Conservation (phyloP, 148 eudicot genomes). For the Dysphania ambrosioides region DNA sequence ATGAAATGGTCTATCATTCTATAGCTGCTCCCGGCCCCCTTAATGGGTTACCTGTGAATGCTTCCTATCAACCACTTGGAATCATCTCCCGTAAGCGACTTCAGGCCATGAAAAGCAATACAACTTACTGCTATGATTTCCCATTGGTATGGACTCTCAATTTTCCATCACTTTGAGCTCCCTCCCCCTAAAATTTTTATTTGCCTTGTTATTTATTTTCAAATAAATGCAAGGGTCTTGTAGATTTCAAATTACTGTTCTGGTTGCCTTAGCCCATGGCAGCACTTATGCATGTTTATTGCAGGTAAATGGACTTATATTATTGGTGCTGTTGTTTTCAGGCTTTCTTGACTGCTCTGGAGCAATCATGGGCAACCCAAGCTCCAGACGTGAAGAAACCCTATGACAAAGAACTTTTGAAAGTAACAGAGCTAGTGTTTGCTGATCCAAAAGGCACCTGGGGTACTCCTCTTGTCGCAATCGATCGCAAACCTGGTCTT, state of each 20-base stretch:
- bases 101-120: slow-evolving; percentile 84
- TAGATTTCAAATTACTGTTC: neutral
- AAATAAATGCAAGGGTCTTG: neutral
- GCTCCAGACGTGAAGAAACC: slow-evolving; percentile 40
- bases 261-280: neutral
- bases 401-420: slow-evolving; percentile 42
- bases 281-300: neutral
- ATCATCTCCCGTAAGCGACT: slow-evolving; percentile 79
- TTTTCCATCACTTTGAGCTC: neutral
- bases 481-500: slow-evolving; percentile 59
- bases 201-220: neutral
- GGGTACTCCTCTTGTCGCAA: slow-evolving; percentile 71
- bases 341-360: slow-evolving; percentile 85
- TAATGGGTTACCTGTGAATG: slow-evolving; percentile 69
- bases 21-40: slow-evolving; percentile 47
- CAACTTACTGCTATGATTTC: slow-evolving; percentile 98
- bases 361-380: slow-evolving; percentile 62
- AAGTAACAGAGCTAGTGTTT: slow-evolving; percentile 70
- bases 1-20: slow-evolving; percentile 62
- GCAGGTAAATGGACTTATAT: neutral
- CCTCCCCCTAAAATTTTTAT: neutral
- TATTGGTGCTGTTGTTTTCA: slow-evolving; percentile 26
- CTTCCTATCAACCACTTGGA: slow-evolving; percentile 64
- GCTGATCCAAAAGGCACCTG: slow-evolving; percentile 64
- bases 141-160: slow-evolving; percentile 55